Base-by-base conservation (phyloP, 2,329 filamentous ascomycete species). In the Diaporthe destruens region DNA sequence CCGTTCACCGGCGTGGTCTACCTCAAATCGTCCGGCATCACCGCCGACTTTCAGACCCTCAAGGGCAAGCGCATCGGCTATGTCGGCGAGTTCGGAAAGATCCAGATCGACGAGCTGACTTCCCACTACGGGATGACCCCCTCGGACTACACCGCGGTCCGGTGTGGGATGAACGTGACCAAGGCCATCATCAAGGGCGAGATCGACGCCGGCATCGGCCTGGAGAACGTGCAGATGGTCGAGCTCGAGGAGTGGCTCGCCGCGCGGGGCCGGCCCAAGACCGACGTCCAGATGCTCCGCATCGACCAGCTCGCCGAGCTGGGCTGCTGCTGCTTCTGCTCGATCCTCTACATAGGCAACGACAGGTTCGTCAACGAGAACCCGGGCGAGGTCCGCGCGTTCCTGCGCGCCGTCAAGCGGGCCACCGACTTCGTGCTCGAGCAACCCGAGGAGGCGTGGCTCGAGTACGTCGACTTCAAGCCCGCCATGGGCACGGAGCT, bases 171-270 rank as follows among this genome's bases (percentile, higher is more conserved):
- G 93, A 94, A 95, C 81, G 91, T 95, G 63, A 91, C 90, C 80
- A 92, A 92, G 80, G 92, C 92, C 77, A 93, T 94, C 82, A 93
- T 92, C 81, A 85, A 88, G 72, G 92, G 92, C 76, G 87, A 87
- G 51, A 93, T 94, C 76, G 91, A 94, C 79, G 93, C 93, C 23
- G 93, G 93, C 47, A 88, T 79, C 78, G 93, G 93, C 23, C 89
- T 95, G 6, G 93, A 94, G 82, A 95, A 95, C 78, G 92, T 94
- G 8, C 93, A 95, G 82, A 94, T 94, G 92, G 93, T 94, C 55
- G 93, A 94, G 82, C 87, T 95, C 1, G 92, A 93, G 80, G 92
- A 94, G 79, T 94, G 92, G 92, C 90, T 94, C 25, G 86, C 86
- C 0, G 75, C 79, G 0, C 91, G 93, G 79, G 87, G 86, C 76